Evolutionary conservation across 176 grass and related monocot species (phyloP).

Genomic region (Ananas comosus): DNA sequence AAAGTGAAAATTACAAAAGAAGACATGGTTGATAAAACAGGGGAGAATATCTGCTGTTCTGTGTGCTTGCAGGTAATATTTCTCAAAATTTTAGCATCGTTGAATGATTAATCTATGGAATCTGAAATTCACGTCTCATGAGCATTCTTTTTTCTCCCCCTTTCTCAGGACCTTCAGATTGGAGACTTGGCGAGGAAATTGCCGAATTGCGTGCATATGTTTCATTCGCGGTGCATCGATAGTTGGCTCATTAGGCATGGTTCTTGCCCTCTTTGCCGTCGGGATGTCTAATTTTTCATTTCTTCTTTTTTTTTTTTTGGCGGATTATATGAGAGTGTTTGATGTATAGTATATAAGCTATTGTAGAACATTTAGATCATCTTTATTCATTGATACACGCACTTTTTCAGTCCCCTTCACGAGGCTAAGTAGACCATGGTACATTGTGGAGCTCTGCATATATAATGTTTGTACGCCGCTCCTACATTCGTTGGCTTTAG

Average conservation of each 20-base stretch:
- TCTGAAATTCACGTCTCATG: not conserved
- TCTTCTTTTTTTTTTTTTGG: not conserved
- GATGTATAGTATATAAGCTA: constrained; percentile 12
- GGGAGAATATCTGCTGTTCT: constrained; percentile 60
- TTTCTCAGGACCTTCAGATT: constrained; percentile 43
- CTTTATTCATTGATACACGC: not conserved
- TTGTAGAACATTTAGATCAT: constrained; percentile 26
- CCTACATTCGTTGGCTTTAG: not conserved
- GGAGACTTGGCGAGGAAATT: constrained; percentile 51
- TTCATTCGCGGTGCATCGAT: constrained; percentile 73
- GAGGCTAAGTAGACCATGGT: not conserved
- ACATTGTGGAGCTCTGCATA: not conserved
- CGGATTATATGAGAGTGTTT: not conserved
- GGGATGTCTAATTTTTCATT: constrained; percentile 20
- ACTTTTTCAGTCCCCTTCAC: not conserved
- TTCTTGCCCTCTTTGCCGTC: constrained; percentile 76
- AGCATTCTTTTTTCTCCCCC: too few relatives aligned
- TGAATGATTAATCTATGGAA: not conserved
- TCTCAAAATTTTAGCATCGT: not conserved
- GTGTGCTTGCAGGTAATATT: constrained; percentile 70
- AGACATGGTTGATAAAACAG: constrained; percentile 34
- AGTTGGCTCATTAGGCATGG: constrained; percentile 67
- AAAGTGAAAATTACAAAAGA: constrained; percentile 35
- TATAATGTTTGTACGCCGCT: not conserved
- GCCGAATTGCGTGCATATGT: constrained; percentile 49